Evolutionary conservation across 2,329 filamentous ascomycete genomes (phyloP).

Genomic region (Acrocalymma vagum): DNA sequence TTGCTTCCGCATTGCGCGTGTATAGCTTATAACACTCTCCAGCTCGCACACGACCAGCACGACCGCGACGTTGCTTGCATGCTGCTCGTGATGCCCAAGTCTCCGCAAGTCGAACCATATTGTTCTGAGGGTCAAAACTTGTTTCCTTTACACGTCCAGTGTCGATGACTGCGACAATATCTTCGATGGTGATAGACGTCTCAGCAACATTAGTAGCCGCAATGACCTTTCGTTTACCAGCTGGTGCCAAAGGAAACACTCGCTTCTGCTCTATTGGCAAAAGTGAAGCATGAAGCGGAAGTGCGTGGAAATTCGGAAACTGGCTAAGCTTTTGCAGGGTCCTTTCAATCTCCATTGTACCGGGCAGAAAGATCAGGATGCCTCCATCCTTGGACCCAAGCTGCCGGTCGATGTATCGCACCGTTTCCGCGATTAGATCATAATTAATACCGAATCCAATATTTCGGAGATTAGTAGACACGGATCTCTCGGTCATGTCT

Average conservation of each 20-base stretch:
- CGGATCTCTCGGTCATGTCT: constrained; percentile 56
- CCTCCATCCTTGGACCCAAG: constrained; percentile 79
- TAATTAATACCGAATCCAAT: constrained; percentile 88
- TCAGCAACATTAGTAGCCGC: constrained; percentile 97
- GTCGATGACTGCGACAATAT: constrained; percentile 95
- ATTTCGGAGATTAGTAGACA: constrained; percentile 52
- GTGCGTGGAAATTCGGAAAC: constrained; percentile 74
- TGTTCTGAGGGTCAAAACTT: constrained; percentile 88
- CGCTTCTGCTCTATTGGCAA: constrained; percentile 86
- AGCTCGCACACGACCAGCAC: constrained; percentile 90
- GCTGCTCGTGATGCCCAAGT: constrained; percentile 94
- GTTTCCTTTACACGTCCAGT: constrained; percentile 97
- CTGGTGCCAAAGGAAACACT: constrained; percentile 80
- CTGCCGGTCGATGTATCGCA: constrained; percentile 81
- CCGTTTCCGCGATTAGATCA: constrained; percentile 80
- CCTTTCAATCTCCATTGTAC: constrained; percentile 88
- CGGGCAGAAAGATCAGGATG: constrained; percentile 94
- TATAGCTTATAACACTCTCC: constrained; percentile 96
- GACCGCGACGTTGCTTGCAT: constrained; percentile 91
- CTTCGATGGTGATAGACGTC: constrained; percentile 98
- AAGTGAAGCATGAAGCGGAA: constrained; percentile 91
- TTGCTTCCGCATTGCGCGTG: constrained; percentile 80
- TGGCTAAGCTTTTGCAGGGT: constrained; percentile 73
- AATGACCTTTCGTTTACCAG: constrained; percentile 88
- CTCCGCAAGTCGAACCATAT: constrained; percentile 93